Percentiles rank a stretch among this genome's conserved stretches.
These are phyloP conservation scores for Planoprotostelium fungivorum DNA, from an alignment of 78 protist species.

Conservation along the genomic window DNA sequence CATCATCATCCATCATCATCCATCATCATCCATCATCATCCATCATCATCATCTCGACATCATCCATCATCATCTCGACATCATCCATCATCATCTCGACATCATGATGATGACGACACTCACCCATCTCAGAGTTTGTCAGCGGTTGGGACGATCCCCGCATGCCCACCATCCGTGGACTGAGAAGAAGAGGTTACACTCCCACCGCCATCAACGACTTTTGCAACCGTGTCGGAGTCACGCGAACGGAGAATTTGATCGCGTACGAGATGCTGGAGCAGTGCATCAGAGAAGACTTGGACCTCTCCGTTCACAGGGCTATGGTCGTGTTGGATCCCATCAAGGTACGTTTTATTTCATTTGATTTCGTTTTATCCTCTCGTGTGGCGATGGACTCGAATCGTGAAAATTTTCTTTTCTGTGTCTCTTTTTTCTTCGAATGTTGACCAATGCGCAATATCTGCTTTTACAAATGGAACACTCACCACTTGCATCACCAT, in stretches of 20 bases:
- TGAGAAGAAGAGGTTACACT: constrained; percentile 92
- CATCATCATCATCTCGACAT: too few relatives aligned
- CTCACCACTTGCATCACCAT: background rate
- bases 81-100: background rate
- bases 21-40: too few relatives aligned
- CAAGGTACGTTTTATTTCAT: constrained; percentile 30
- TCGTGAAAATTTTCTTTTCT: too few relatives aligned
- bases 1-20: too few relatives aligned
- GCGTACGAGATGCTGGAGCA: constrained; percentile 55
- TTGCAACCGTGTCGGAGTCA: constrained; percentile 89
- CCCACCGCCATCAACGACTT: constrained; percentile 84
- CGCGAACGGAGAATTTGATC: constrained; percentile 50
- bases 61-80: too few relatives aligned
- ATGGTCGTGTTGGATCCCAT: constrained; percentile 76
- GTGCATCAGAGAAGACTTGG: constrained; percentile 40
- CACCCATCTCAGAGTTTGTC: constrained; percentile 51
- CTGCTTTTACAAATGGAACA: background rate
- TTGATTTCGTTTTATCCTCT: background rate
- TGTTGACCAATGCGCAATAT: background rate
- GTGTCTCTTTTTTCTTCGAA: background rate
- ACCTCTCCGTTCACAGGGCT: constrained; percentile 52
- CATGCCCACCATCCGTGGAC: constrained; percentile 83
- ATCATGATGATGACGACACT: too few relatives aligned
- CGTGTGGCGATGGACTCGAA: too few relatives aligned
- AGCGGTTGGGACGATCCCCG: constrained; percentile 99